Evolutionary conservation across 2,329 filamentous ascomycete genomes (phyloP).

Genomic region (Cladophialophora chaetospira): DNA sequence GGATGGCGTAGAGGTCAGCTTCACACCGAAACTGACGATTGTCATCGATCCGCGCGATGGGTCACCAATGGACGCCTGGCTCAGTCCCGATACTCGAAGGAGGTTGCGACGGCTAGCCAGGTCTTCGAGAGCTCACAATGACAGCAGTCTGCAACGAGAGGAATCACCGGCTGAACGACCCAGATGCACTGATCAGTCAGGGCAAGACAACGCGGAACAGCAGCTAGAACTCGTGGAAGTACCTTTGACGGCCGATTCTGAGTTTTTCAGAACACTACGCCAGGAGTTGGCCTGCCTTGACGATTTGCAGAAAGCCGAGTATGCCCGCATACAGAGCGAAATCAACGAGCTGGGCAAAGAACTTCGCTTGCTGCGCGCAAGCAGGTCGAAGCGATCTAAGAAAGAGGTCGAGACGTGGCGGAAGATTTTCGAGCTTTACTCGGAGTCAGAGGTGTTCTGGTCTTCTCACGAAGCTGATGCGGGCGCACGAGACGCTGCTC

Average conservation of each 20-base stretch:
- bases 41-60: constrained; percentile 68
- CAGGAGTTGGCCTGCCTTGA: constrained; percentile 71
- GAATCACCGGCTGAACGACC: constrained; percentile 1
- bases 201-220: constrained; percentile 7
- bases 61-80: constrained; percentile 66
- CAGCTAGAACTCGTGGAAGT: constrained; percentile 63
- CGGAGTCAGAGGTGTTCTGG: constrained; percentile 80
- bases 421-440: constrained; percentile 77
- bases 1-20: constrained; percentile 50
- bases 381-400: constrained; percentile 63
- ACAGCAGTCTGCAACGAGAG: not conserved
- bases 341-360: constrained; percentile 66
- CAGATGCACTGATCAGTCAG: not conserved
- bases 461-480: constrained; percentile 72
- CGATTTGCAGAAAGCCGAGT: constrained; percentile 66
- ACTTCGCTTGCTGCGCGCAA: constrained; percentile 62
- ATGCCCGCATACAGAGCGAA: constrained; percentile 62
- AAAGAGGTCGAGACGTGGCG: constrained; percentile 75
- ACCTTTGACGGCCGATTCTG: constrained; percentile 71
- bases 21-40: constrained; percentile 68
- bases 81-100: constrained; percentile 65
- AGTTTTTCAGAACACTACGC: constrained; percentile 78
- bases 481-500: constrained; percentile 65
- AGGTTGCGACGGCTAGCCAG: constrained; percentile 64
- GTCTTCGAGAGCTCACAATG: constrained; percentile 7